Conservation (phyloP, 257 asterid genomes). For the Solanum rostratum region DNA sequence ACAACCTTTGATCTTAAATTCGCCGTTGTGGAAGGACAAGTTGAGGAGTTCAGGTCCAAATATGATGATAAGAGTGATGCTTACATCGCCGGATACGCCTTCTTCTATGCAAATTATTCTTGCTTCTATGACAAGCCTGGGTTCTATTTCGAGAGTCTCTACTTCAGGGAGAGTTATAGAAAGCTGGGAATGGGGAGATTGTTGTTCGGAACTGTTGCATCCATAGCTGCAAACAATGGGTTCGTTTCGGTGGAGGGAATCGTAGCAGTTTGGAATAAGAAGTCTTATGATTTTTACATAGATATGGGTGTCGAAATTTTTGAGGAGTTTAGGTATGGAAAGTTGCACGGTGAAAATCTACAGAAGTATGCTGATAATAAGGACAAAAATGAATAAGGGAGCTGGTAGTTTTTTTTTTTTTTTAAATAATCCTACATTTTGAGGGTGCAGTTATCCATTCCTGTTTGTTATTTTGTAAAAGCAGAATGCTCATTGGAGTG, state of each 20-base stretch:
- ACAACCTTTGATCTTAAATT: neutral
- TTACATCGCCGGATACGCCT: neutral
- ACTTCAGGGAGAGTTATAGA: neutral
- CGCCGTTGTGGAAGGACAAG: neutral
- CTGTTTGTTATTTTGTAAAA: neutral
- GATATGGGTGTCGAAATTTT: neutral
- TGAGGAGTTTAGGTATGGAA: conserved; percentile 3
- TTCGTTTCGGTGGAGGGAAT: neutral
- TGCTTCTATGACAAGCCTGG: neutral
- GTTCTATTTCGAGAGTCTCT: neutral
- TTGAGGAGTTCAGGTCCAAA: neutral
- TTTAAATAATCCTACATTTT: too few relatives aligned
- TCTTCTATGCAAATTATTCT: neutral
- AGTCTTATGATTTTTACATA: neutral
- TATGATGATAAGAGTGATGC: neutral
- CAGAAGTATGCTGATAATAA: neutral
- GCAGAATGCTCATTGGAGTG: neutral
- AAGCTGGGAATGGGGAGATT: neutral
- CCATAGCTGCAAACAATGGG: neutral
- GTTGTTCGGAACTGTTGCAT: neutral
- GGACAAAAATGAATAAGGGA: neutral
- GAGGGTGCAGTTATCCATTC: neutral
- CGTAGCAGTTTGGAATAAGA: conserved; percentile 5
- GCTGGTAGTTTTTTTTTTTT: neutral
- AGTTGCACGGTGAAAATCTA: neutral